phyloP scores from a whole-genome alignment of 169 alveolate species.

The Eimeria necatrix region DNA sequence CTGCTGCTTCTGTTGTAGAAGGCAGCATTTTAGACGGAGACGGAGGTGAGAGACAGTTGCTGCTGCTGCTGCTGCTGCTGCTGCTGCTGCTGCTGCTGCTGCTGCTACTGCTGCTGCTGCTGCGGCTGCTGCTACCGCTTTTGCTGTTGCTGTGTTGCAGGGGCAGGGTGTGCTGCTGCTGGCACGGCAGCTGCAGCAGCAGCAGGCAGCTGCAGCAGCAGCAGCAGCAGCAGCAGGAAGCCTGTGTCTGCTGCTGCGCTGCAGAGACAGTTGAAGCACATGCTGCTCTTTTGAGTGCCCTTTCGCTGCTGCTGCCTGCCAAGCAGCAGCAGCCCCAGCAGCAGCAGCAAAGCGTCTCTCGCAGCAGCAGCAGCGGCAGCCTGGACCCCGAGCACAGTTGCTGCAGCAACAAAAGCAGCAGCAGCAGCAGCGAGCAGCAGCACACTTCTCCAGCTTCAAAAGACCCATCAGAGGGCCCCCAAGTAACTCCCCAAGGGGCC shows the following conservation, averaged over 20 bases:
- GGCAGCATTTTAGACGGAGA: neutral
- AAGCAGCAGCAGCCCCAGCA: slow-evolving; percentile 12
- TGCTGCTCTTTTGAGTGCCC: neutral
- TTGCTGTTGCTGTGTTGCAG: neutral
- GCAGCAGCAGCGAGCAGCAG: neutral
- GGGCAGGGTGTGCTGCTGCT: neutral
- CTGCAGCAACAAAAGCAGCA: neutral
- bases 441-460: neutral
- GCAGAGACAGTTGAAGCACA: slow-evolving; percentile 26
- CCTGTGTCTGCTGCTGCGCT: neutral
- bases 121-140: neutral
- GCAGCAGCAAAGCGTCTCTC: neutral
- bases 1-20: slow-evolving; percentile 31
- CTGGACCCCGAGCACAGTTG: slow-evolving; percentile 9
- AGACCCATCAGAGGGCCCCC: neutral
- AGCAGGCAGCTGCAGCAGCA: slow-evolving; percentile 1
- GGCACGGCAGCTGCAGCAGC: neutral
- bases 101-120: neutral
- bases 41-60: slow-evolving; percentile 8
- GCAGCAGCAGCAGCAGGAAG: neutral
- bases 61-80: slow-evolving; percentile 4
- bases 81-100: slow-evolving; percentile 42
- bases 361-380: slow-evolving; percentile 6
- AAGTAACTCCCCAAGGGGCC: neutral
- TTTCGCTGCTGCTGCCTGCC: slow-evolving; percentile 17